Percentiles rank a stretch among this genome's conserved stretches.
Conservation (phyloP, 225 moss, liverwort and hornwort species). For the Marchantia paleacea region DNA sequence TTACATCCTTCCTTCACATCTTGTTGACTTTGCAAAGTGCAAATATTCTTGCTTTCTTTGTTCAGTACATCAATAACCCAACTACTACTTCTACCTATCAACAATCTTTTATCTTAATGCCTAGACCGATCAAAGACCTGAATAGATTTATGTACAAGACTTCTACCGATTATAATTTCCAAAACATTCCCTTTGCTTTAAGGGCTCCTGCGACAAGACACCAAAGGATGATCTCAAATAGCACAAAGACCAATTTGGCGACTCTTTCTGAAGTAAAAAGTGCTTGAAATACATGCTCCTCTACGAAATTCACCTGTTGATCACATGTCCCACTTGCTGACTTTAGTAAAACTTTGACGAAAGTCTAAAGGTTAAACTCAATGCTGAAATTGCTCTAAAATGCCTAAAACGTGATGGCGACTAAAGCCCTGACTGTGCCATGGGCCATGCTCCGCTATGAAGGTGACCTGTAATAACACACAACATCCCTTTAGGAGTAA, state of each 20-base stretch:
- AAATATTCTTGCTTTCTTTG: too few relatives aligned
- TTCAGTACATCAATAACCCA: too few relatives aligned
- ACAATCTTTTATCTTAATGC: too few relatives aligned
- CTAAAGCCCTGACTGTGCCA: constrained; percentile 31
- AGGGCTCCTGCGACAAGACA: constrained; percentile 29
- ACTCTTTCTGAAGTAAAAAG: constrained; percentile 28
- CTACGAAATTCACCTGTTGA: constrained; percentile 37
- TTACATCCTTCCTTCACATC: too few relatives aligned
- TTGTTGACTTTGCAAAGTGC: too few relatives aligned
- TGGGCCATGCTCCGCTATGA: constrained; percentile 48
- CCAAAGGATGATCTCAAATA: constrained; percentile 38
- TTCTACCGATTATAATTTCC: constrained; percentile 16
- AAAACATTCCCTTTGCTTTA: constrained; percentile 27
- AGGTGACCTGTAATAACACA: constrained; percentile 42
- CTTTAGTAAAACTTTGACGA: constrained; percentile 24
- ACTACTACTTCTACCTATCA: too few relatives aligned
- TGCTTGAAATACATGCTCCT: constrained; percentile 35
- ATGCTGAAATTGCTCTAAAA: constrained; percentile 32
- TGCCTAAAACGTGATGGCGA: constrained; percentile 25
- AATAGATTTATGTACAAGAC: too few relatives aligned
- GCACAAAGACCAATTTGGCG: constrained; percentile 38
- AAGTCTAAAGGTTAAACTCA: constrained; percentile 14
- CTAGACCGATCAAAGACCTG: too few relatives aligned
- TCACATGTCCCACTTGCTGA: constrained; percentile 22
- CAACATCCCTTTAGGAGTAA: constrained; percentile 17